A percentile compares a stretch with the other conserved stretches of the same genome.
Conservation (phyloP, 805 yeast genomes). For the Jamesozyma gamospora region DNA sequence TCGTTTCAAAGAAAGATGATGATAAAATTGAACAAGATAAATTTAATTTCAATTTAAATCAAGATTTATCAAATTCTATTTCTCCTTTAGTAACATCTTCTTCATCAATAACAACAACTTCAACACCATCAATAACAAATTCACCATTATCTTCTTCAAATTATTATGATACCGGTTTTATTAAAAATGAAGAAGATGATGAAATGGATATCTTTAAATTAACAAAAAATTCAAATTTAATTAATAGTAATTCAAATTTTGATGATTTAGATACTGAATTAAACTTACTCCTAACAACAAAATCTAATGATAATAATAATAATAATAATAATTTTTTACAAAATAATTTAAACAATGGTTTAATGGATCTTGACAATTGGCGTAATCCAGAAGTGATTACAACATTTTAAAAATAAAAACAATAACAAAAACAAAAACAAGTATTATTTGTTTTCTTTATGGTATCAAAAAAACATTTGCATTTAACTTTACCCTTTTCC, state of each 20-base stretch:
- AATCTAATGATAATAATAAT: not conserved
- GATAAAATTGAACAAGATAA: not conserved
- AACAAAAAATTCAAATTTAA: too few relatives aligned
- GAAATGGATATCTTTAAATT: too few relatives aligned
- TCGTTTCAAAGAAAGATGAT: not conserved
- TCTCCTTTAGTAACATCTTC: not conserved
- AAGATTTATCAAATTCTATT: not conserved
- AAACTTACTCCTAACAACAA: too few relatives aligned
- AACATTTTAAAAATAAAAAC: not conserved
- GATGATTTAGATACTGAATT: too few relatives aligned
- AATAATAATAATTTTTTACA: not conserved
- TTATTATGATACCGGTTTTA: not conserved
- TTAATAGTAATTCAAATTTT: too few relatives aligned
- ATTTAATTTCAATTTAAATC: not conserved
- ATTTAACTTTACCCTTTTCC: not conserved
- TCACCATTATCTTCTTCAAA: not conserved
- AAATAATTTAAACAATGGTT: constrained; percentile 9
- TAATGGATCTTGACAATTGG: constrained; percentile 34
- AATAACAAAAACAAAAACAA: not conserved
- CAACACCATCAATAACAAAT: not conserved
- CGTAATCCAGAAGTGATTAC: constrained; percentile 40
- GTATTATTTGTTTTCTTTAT: too few relatives aligned
- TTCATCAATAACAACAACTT: not conserved
- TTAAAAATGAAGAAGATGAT: not conserved
- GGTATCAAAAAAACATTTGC: not conserved